Conservation (phyloP, 78 protist species). For the Dictyostelium purpureum region DNA sequence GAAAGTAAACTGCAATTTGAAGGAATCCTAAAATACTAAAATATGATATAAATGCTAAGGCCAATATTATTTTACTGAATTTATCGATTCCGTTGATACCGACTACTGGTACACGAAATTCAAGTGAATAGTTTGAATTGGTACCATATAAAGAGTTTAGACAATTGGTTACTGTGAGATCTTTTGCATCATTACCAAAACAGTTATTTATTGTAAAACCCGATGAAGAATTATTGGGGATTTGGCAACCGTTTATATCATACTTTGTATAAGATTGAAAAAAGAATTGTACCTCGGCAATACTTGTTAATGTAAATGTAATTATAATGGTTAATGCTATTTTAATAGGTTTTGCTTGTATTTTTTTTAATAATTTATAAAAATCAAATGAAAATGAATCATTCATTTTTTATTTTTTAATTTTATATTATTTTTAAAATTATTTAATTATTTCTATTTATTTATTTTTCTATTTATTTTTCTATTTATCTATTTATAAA, state of each 20-base stretch:
- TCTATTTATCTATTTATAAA: not conserved
- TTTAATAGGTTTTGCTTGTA: not conserved
- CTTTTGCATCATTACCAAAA: too few species aligned
- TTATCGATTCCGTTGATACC: constrained; percentile 5
- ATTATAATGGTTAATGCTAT: not conserved
- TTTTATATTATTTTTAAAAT: not conserved
- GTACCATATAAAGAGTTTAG: not conserved
- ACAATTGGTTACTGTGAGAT: not conserved
- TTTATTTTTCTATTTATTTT: not conserved
- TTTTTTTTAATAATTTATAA: not conserved
- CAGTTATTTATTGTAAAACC: not conserved
- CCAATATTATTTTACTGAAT: not conserved
- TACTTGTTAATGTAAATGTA: not conserved
- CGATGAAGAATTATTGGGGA: not conserved
- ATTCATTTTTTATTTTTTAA: not conserved
- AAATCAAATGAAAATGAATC: not conserved
- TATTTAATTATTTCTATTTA: not conserved
- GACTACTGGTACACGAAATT: not conserved
- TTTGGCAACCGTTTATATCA: too few species aligned
- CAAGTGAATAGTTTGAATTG: not conserved
- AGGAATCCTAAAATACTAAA: not conserved
- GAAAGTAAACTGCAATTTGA: not conserved
- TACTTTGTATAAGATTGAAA: not conserved
- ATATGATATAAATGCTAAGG: not conserved
- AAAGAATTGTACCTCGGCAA: not conserved